phyloP scores from a whole-genome alignment of 2,329 filamentous ascomycete species.

The Sclerotinia sclerotiorum region DNA sequence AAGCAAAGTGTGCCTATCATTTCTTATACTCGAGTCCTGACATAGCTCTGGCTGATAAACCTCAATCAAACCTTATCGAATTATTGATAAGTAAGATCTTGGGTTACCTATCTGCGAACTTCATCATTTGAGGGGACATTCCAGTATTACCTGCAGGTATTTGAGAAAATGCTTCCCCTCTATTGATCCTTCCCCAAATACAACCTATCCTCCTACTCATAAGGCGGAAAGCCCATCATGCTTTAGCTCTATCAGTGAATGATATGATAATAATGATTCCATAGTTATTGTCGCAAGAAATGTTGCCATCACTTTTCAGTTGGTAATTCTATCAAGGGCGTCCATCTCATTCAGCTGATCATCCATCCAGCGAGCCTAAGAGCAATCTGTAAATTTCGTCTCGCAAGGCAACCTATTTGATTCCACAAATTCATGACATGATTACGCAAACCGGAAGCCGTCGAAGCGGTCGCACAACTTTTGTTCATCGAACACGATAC shows the following conservation, averaged over 20 bases:
- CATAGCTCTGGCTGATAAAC: no score
- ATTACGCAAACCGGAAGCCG: constrained; percentile 14
- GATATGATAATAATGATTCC: background rate
- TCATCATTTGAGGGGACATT: background rate
- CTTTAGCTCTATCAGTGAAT: background rate
- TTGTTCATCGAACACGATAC: constrained; percentile 15
- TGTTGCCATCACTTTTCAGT: constrained; percentile 19
- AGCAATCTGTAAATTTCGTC: constrained; percentile 4
- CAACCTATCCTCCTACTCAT: background rate
- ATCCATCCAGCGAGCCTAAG: constrained; percentile 8
- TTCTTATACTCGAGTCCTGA: no score
- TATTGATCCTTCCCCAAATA: constrained; percentile 19
- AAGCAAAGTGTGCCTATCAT: no score
- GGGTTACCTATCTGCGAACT: background rate
- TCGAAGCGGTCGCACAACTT: constrained; percentile 17
- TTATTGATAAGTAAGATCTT: no score
- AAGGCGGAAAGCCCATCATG: background rate
- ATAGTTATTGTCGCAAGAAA: constrained; percentile 17
- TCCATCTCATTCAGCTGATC: constrained; percentile 10
- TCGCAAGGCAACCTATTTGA: constrained; percentile 8
- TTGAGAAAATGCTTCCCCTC: background rate
- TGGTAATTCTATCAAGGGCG: constrained; percentile 14
- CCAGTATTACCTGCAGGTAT: background rate
- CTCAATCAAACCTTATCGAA: no score
- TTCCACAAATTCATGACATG: constrained; percentile 17